phyloP scores from a whole-genome alignment of 768 basidiomycete genomes.

The Psilocybe sp. region DNA sequence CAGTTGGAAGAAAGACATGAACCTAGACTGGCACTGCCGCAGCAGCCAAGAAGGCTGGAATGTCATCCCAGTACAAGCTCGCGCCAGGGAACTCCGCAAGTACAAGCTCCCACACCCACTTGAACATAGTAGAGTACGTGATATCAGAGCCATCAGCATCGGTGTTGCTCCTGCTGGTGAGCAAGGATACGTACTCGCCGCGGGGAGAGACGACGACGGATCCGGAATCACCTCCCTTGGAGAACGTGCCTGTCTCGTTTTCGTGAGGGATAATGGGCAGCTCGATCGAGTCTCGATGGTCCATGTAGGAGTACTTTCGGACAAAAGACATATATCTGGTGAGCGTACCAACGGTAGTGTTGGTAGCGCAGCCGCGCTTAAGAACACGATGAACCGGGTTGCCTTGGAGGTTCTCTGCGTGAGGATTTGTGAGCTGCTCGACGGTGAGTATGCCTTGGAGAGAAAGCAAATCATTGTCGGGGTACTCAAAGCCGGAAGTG shows the following conservation, averaged over 20 bases:
- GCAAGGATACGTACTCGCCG: constrained; percentile 27
- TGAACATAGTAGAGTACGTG: constrained; percentile 29
- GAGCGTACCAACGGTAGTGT: constrained; percentile 33
- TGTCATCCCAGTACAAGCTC: constrained; percentile 14
- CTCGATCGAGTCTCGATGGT: constrained; percentile 22
- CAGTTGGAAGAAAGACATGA: constrained; percentile 5
- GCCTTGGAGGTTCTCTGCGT: constrained; percentile 17
- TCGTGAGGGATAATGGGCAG: constrained; percentile 23
- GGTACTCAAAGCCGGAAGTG: constrained; percentile 25
- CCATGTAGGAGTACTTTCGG: constrained; percentile 22
- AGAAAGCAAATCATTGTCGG: constrained; percentile 27
- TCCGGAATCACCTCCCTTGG: constrained; percentile 35
- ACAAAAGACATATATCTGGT: constrained; percentile 30
- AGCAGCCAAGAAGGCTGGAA: constrained; percentile 6
- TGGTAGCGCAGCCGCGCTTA: constrained; percentile 31
- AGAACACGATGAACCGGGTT: constrained; percentile 27
- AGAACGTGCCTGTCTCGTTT: constrained; percentile 22
- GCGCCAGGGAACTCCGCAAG: constrained; percentile 21
- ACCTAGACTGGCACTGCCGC: constrained; percentile 8
- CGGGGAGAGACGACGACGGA: constrained; percentile 26
- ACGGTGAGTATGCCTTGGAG: constrained; percentile 28
- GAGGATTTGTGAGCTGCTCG: constrained; percentile 26
- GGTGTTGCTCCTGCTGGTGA: constrained; percentile 16
- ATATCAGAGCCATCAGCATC: constrained; percentile 25
- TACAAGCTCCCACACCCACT: constrained; percentile 27